Conservation (phyloP, 768 basidiomycete genomes). For the Leucosporidium yakuticum region DNA sequence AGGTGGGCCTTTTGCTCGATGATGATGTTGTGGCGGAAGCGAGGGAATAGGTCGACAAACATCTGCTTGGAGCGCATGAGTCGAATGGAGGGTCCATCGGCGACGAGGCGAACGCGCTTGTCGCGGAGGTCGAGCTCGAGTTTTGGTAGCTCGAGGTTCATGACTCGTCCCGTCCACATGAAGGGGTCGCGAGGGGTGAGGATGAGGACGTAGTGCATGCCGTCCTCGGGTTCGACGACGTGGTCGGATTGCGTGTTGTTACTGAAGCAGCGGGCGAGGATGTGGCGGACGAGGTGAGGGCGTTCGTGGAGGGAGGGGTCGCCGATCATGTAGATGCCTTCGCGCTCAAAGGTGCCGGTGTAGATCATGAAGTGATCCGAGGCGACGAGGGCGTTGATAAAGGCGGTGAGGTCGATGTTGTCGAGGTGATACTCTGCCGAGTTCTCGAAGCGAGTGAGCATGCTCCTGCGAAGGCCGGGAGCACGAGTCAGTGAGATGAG, state of each 20-base stretch:
- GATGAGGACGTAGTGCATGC: conserved; percentile 65
- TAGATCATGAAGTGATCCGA: conserved; percentile 92
- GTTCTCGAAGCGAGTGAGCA: conserved; percentile 81
- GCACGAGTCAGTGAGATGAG: conserved; percentile 50
- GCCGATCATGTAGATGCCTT: conserved; percentile 88
- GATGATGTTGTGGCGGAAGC: conserved; percentile 50
- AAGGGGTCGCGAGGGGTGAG: conserved; percentile 80
- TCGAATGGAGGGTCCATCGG: conserved; percentile 76
- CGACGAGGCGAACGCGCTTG: conserved; percentile 80
- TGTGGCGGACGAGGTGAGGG: conserved; percentile 66
- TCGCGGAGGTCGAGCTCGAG: conserved; percentile 79
- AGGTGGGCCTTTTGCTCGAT: conserved; percentile 84
- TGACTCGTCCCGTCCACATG: conserved; percentile 83
- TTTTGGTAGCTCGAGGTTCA: conserved; percentile 66
- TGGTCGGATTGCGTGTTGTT: conserved; percentile 29
- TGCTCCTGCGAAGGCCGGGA: conserved; percentile 34
- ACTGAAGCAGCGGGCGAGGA: conserved; percentile 76
- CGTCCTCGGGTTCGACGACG: conserved; percentile 39
- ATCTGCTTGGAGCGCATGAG: conserved; percentile 66
- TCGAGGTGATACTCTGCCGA: conserved; percentile 85
- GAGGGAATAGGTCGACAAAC: conserved; percentile 40
- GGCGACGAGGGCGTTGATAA: conserved; percentile 69
- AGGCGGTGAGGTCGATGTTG: conserved; percentile 63
- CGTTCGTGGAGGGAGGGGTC: conserved; percentile 67
- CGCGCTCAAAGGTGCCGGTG: conserved; percentile 74